Evolutionary conservation across 169 alveolate species (phyloP), one percentile per base, ranked within the genome.

Genomic region (Eimeria praecox): DNA sequence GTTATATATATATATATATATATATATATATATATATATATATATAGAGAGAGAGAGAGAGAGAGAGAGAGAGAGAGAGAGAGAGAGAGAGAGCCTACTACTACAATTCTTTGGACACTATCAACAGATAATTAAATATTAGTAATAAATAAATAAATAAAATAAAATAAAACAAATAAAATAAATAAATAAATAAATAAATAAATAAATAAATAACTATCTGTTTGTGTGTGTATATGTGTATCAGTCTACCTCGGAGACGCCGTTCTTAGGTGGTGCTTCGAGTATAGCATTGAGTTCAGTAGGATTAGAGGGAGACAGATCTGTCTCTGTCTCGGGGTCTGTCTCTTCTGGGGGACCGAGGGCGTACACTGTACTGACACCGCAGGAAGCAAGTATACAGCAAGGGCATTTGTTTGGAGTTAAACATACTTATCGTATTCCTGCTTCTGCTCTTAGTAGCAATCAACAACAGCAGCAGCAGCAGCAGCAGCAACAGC

Each of bases 331-430:
- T 73, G 46, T 66, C n/a, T n/a, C n/a, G 44, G 95, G 38, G 59
- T 91, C 95, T 2, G 91, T 91, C 20, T 90, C 95, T 27, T 91
- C 95, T n/a, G 73, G 90, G 5, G 92, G 78, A 6, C 78, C 78
- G 22, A 71, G 56, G 78, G 78, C 95, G 62, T 91, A 91, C 90
- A 91, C 95, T 40, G 56, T 91, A 35, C 44, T 91, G 66, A 91
- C 95, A 1, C 95, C 95, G 0, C 90, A 91, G 59, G 95, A 91
- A 9, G 90, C 90, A 3, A 42, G 56, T 0, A 80, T 73, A 62
- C 95, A 91, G 82, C 90, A 73, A n/a, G 95, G 95, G 42, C 95
- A 91, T 80, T 78, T 91, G 64, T 91, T 91, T 44, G 95, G 95
- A 22, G 95, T 91, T n/a, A 73, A 75, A 33, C 95, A 91, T 90